Base-by-base conservation (phyloP, 2,329 filamentous ascomycete species). In the Aspergillus floridensis region DNA sequence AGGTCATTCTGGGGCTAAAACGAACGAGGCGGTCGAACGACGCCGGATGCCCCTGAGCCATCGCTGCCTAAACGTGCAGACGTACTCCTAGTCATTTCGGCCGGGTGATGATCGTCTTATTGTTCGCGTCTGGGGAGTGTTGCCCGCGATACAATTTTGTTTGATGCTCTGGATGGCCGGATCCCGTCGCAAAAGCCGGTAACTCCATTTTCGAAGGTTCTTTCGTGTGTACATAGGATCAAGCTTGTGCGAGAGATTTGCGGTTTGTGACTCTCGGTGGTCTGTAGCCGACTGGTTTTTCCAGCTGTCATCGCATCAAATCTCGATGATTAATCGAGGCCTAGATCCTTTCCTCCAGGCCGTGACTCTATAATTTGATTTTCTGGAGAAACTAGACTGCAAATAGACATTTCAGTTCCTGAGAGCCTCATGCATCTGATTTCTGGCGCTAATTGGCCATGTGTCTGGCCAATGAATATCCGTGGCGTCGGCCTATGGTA, bases 1-100 rank as follows among this genome's bases (percentile, higher is more conserved):
- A 44, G 38, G 38, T 44, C 38, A 44, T 44, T 44, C 38, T 44
- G 38, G 38, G 38, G 38, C 38, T 44, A 44, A 44, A 44, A 44
- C 38, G 38, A 16, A 44, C 38, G 38, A 19, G 6, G 2, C 24
- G 16, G 53, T 55, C 53, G 53, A 55, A 55, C 53, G 38, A 55
- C 31, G 24, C 53, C 53, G 53, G 53, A 55, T 55, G 44, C n/a
- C 41, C 4, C 26, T 32, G 12, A 24, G 41, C 41, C 53, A 31
- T 44, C 6, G 38, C 6, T 44, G 38, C 38, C 38, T 44, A 44
- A 44, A 10, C 2, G 38, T 19, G 1, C 38, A 8, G 7, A 16
- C 12, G 32, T 35, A 16, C 32, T 35, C 32, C 4, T 16, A 1
- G 32, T 49, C 22, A 12, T 31, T 14, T 1, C 29, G 5, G 21